Evolutionary conservation across 1,284 basidiomycete species (phyloP), one percentile per base, ranked within the genome.

Genomic region (Ustilago loliicola): DNA sequence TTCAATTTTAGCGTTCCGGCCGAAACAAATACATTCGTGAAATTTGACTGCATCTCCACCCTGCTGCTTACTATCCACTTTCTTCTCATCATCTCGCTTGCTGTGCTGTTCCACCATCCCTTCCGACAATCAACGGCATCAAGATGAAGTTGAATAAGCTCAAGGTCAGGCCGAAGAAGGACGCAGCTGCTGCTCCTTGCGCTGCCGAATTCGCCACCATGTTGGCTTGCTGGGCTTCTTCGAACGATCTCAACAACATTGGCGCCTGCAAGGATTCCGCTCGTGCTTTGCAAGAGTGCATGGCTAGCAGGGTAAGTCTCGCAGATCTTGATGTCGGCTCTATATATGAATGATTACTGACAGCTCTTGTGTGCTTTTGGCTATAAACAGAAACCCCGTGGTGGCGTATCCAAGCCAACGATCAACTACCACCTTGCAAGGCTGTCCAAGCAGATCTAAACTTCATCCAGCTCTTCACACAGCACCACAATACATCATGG

Each of bases 171-270:
- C 93, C 93, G 50, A 90, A 90, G 66, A 93, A 94, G 88, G 88
- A 93, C 91, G 76, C 77, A 88, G 87, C 89, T 53, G 88, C 89
- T 51, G 90, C 90, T 55, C 89, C 93, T 71, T 95, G 94, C 85
- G 91, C 91, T 17, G 88, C 90, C 29, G 92, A 95, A 87, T 89
- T 97, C 66, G 89, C 92, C 13, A 88, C 91, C 59, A 93, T 98
- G 91, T 90, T 98, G 42, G 91, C 92, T 53, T 98, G 95, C 88
- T 96, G 94, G 93, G 94, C 95, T n/a, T 91, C 92, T 19, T 90
- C 91, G 3, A 88, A 89, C 34, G 94, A 97, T 86, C 76, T 93
- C 34, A 89, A 90, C 79, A 91, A 91, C 25, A 88, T 88, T 11
- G 80, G 82, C 13, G 88, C 88, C 1, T 98, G 95, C 86, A 89